Evolutionary conservation across 192 early-diverging fungal species (phyloP).

Genomic region (Rhizophagus prolifer): DNA sequence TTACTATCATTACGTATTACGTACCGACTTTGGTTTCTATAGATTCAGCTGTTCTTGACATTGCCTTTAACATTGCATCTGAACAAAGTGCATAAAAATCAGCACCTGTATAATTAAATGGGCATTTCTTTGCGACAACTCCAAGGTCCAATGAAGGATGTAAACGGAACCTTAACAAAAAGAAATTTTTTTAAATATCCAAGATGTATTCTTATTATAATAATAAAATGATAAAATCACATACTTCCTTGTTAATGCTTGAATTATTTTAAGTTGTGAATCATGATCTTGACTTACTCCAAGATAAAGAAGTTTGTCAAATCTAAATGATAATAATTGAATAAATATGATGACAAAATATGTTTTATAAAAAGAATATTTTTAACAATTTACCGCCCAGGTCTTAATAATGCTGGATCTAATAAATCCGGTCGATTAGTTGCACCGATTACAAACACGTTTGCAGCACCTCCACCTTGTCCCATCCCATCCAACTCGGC

Average conservation of each 20-base stretch:
- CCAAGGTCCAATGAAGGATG: constrained; percentile 73
- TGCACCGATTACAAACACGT: constrained; percentile 98
- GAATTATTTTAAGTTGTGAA: constrained; percentile 81
- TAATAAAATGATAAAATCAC: constrained; percentile 16
- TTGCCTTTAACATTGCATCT: constrained; percentile 96
- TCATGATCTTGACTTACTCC: constrained; percentile 92
- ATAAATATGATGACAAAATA: neutral
- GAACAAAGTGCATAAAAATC: constrained; percentile 99
- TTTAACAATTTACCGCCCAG: constrained; percentile 62
- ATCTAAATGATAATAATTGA: constrained; percentile 44
- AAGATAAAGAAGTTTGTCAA: constrained; percentile 96
- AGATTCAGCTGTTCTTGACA: constrained; percentile 79
- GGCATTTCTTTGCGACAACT: constrained; percentile 78
- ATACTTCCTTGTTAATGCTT: constrained; percentile 92
- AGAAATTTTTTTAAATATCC: neutral
- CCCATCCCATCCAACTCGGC: constrained; percentile 97
- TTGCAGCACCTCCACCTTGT: constrained; percentile 53
- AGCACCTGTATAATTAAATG: constrained; percentile 94
- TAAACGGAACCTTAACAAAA: constrained; percentile 69
- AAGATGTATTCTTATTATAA: neutral
- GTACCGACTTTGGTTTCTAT: constrained; percentile 58
- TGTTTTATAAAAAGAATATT: constrained; percentile 8
- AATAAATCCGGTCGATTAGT: constrained; percentile 98
- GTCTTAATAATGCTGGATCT: constrained; percentile 90
- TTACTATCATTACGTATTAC: neutral